phyloP scores from a whole-genome alignment of 768 basidiomycete genomes.

The Tylopilus balloui region DNA sequence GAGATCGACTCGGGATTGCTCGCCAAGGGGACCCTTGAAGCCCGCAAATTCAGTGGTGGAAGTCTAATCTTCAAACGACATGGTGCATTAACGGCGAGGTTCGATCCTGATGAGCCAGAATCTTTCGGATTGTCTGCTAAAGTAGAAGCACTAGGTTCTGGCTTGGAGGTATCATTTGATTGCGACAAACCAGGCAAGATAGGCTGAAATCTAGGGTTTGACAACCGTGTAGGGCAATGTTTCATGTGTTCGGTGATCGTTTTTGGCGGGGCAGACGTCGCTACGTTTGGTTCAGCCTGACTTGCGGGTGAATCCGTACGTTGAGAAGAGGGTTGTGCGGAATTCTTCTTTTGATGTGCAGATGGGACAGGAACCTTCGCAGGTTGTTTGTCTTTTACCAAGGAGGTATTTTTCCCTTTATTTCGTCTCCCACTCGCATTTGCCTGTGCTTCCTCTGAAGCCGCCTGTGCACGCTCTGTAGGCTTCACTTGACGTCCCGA shows the following conservation, averaged over 20 bases:
- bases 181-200: background rate
- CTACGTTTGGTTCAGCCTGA: background rate
- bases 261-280: background rate
- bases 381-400: background rate
- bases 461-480: constrained; percentile 17
- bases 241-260: background rate
- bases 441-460: background rate
- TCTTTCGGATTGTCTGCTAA: background rate
- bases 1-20: background rate
- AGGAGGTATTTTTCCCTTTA: constrained; percentile 1
- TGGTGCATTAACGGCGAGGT: background rate
- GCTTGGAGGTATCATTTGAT: background rate
- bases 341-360: background rate
- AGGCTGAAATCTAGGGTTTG: constrained; percentile 11
- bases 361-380: background rate
- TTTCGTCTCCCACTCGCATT: background rate
- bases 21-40: background rate
- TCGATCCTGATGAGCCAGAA: background rate
- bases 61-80: constrained; percentile 2
- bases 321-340: background rate
- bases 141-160: background rate
- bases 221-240: constrained; percentile 8
- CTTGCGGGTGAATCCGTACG: background rate
- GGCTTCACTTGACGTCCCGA: constrained; percentile 25
- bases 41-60: background rate